Evolutionary conservation across 345 rosid species (phyloP).

Genomic region (Corymbia maculata): DNA sequence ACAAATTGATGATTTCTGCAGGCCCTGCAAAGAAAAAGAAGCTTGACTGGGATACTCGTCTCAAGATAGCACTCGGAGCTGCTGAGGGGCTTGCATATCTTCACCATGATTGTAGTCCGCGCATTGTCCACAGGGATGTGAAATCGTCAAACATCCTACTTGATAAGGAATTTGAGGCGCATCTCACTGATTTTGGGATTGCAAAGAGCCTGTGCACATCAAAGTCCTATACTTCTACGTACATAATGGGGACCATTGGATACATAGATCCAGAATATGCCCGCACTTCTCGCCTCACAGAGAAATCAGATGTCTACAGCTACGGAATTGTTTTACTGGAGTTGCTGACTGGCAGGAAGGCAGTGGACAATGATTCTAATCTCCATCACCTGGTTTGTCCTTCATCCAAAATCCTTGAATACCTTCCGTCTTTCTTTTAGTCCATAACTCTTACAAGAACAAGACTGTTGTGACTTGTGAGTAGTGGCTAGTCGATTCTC

Average conservation of each 20-base stretch:
- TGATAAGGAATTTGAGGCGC: constrained; percentile 86
- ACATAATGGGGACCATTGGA: constrained; percentile 91
- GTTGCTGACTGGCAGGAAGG: constrained; percentile 79
- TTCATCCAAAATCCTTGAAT: not conserved
- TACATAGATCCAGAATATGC: constrained; percentile 98
- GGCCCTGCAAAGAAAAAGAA: constrained; percentile 74
- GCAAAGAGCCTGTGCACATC: constrained; percentile 78
- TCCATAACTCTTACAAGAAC: not conserved
- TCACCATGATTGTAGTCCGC: constrained; percentile 93
- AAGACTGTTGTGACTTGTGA: not conserved
- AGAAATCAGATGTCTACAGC: constrained; percentile 95
- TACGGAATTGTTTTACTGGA: constrained; percentile 87
- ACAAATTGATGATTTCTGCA: constrained; percentile 7
- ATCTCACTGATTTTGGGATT: constrained; percentile 96
- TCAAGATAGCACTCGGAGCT: constrained; percentile 81
- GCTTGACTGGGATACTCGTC: constrained; percentile 79
- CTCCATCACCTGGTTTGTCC: constrained; percentile 83
- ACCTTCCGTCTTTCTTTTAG: not conserved
- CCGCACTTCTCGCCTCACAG: constrained; percentile 86
- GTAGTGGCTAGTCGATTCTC: not conserved
- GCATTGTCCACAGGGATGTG: constrained; percentile 90
- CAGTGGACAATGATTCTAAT: constrained; percentile 86
- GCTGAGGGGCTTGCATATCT: constrained; percentile 91
- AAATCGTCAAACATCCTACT: constrained; percentile 84
- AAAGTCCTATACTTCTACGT: constrained; percentile 77